A percentile compares a stretch with the other conserved stretches of the same genome.
These are phyloP conservation scores for Schizosaccharomyces octosporus DNA, from an alignment of 805 yeast genomes.

Conservation along the genomic window DNA sequence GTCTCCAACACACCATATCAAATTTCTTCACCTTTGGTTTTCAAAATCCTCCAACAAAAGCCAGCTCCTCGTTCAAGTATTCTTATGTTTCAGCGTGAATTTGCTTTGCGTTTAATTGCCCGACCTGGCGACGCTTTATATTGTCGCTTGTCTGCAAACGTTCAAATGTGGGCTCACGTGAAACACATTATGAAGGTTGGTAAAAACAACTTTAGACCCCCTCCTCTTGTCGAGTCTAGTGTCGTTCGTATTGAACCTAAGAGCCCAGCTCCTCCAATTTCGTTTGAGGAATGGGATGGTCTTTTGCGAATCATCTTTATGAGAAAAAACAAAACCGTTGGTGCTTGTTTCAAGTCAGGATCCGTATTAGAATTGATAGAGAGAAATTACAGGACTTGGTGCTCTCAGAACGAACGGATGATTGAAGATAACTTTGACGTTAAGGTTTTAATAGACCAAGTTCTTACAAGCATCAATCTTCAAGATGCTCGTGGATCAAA, in stretches of 20 bases:
- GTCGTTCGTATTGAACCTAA: conserved; percentile 87
- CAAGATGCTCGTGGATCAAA: conserved; percentile 77
- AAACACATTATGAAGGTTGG: conserved; percentile 98
- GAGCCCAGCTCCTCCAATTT: conserved; percentile 78
- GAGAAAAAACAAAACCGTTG: conserved; percentile 68
- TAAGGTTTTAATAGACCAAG: conserved; percentile 45
- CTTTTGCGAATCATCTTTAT: conserved; percentile 72
- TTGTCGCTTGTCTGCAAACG: conserved; percentile 84
- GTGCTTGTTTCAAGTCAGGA: conserved; percentile 72
- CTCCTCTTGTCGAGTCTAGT: conserved; percentile 92
- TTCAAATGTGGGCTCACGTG: conserved; percentile 99
- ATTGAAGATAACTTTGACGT: conserved; percentile 15
- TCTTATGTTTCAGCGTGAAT: conserved; percentile 93
- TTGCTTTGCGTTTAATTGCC: conserved; percentile 77
- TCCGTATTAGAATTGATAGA: conserved; percentile 63
- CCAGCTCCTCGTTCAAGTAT: conserved; percentile 85
- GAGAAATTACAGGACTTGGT: conserved; percentile 61
- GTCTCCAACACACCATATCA: conserved; percentile 95
- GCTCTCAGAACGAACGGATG: conserved; percentile 26
- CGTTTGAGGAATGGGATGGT: conserved; percentile 94
- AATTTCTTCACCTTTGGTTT: conserved; percentile 86
- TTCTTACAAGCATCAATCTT: conserved; percentile 54
- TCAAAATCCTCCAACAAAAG: conserved; percentile 72
- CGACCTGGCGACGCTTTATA: conserved; percentile 89
- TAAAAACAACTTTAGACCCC: conserved; percentile 86